phyloP scores from a whole-genome alignment of 1,284 basidiomycete genomes.

The Retiboletus fuscus region DNA sequence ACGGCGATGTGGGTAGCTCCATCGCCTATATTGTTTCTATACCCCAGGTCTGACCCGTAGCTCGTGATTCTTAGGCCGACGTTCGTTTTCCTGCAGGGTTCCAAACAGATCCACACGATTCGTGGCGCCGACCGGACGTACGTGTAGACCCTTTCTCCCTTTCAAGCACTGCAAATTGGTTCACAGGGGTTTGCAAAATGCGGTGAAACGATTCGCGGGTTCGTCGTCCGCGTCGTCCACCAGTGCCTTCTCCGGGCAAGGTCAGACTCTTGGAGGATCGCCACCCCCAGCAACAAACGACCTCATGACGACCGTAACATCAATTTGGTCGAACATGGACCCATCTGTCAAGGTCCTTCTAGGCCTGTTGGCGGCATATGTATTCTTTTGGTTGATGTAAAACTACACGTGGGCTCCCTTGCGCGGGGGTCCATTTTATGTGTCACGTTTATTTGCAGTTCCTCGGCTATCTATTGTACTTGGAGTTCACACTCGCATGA shows the following conservation, averaged over 20 bases:
- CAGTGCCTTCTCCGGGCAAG: slow-evolving; percentile 72
- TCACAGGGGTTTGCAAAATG: slow-evolving; percentile 67
- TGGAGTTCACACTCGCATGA: not conserved
- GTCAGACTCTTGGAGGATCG: slow-evolving; percentile 73
- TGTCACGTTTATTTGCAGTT: no score
- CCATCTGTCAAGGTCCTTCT: slow-evolving; percentile 75
- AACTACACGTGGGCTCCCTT: not conserved
- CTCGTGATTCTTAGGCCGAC: slow-evolving; percentile 70
- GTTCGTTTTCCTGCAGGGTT: slow-evolving; percentile 80
- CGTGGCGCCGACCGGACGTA: slow-evolving; percentile 75
- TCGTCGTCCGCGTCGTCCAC: slow-evolving; percentile 51
- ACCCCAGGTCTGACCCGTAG: slow-evolving; percentile 9
- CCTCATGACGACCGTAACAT: slow-evolving; percentile 50
- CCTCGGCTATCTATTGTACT: not conserved
- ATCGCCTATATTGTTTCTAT: not conserved
- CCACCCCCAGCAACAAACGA: slow-evolving; percentile 47
- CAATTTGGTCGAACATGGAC: slow-evolving; percentile 59
- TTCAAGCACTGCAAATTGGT: slow-evolving; percentile 17
- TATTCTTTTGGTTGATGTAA: slow-evolving; percentile 70
- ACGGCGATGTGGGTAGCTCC: slow-evolving; percentile 68
- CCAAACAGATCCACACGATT: slow-evolving; percentile 72
- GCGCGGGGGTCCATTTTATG: not conserved
- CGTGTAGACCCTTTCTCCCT: slow-evolving; percentile 38
- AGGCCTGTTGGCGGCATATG: slow-evolving; percentile 69
- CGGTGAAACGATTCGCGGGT: slow-evolving; percentile 63